phyloP scores from a whole-genome alignment of 257 asterid species.

The Solanum etuberosum region DNA sequence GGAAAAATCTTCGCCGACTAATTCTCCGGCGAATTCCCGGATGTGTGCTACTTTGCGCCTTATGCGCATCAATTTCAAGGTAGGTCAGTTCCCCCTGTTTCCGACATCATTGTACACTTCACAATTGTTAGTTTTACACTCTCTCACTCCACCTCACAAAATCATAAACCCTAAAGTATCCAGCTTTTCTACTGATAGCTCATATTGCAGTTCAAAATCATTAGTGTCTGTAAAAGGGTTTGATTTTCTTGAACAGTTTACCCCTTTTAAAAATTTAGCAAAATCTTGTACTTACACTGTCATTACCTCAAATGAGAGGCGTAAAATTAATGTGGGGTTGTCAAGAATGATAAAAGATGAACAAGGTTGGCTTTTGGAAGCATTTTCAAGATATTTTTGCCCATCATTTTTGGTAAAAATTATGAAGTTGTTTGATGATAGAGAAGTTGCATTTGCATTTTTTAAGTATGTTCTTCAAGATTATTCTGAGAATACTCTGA shows the following conservation, averaged over 20 bases:
- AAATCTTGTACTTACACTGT: constrained; percentile 9
- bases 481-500: constrained; percentile 30
- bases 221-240: constrained; percentile 2
- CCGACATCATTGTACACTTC: constrained; percentile 2
- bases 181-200: not conserved
- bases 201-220: constrained; percentile 21
- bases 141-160: constrained; percentile 7
- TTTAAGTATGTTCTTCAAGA: constrained; percentile 49
- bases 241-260: constrained; percentile 63
- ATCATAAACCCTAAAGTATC: not conserved
- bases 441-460: constrained; percentile 60
- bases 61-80: constrained; percentile 31
- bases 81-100: constrained; percentile 21
- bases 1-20: constrained; percentile 24
- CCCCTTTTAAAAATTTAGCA: constrained; percentile 25
- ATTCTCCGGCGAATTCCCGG: constrained; percentile 24
- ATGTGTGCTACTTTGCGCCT: constrained; percentile 53
- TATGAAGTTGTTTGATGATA: constrained; percentile 39
- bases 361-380: constrained; percentile 20
- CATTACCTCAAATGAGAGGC: constrained; percentile 67
- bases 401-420: constrained; percentile 46
- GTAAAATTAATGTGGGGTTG: constrained; percentile 44
- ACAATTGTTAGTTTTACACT: constrained; percentile 9
- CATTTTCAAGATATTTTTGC: constrained; percentile 38
- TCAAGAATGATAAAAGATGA: constrained; percentile 46